Conservation (phyloP, 2,329 filamentous ascomycete genomes). For the Pseudogymnoascus sp. region DNA sequence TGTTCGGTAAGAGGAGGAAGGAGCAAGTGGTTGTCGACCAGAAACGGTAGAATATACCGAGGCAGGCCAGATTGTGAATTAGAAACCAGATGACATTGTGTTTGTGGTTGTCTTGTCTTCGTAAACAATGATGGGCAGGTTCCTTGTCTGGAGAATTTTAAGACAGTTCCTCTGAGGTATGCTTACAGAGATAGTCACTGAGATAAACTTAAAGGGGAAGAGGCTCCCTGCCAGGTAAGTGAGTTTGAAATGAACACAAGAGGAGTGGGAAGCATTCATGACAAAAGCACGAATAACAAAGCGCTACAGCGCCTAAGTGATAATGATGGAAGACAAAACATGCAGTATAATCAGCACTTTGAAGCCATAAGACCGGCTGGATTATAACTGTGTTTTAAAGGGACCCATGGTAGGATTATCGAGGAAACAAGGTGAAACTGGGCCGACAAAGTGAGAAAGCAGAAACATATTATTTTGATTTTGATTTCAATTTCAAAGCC, state of each 20-base stretch:
- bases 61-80: background rate
- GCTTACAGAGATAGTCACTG: too few species aligned
- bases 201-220: too few species aligned
- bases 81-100: background rate
- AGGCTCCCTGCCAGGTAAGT: background rate
- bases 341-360: background rate
- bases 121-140: background rate
- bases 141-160: background rate
- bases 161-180: background rate
- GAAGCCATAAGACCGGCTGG: background rate
- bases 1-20: background rate
- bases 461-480: too few species aligned
- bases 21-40: too few species aligned
- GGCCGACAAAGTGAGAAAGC: too few species aligned
- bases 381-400: background rate
- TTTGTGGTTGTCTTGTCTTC: background rate
- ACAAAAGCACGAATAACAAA: background rate
- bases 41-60: background rate
- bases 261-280: background rate
- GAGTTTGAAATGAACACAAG: background rate
- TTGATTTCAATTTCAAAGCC: too few species aligned
- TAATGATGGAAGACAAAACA: background rate
- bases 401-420: too few species aligned
- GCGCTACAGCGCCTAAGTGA: background rate
- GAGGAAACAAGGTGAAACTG: too few species aligned